A percentile compares a stretch with the other conserved stretches of the same genome.
Evolutionary conservation across 805 yeast species (phyloP).

Genomic region (Sungouiella blattae): DNA sequence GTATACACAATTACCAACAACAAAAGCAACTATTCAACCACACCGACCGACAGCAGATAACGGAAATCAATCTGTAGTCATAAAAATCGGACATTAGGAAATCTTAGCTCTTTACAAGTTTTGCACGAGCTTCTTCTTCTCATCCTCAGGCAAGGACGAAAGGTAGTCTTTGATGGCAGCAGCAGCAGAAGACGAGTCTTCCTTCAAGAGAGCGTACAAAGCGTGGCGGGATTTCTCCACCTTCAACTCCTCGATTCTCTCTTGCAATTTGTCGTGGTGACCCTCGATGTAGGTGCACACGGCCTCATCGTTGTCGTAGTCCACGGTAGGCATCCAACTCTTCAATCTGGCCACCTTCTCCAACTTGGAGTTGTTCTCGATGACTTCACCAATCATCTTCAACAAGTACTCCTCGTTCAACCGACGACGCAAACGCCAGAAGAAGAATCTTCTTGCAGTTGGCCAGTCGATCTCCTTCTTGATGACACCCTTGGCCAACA

Average conservation of each 20-base stretch:
- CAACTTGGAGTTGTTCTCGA: conserved; percentile 57
- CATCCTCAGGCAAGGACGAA: conserved; percentile 31
- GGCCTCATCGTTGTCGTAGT: conserved; percentile 66
- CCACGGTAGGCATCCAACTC: conserved; percentile 79
- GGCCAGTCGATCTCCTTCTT: conserved; percentile 82
- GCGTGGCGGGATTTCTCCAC: conserved; percentile 63
- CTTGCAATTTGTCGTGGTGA: conserved; percentile 61
- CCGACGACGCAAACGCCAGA: conserved; percentile 98
- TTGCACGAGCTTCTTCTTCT: conserved; percentile 25
- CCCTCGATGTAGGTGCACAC: conserved; percentile 86
- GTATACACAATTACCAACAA: not conserved
- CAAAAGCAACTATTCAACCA: not conserved
- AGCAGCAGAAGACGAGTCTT: conserved; percentile 28
- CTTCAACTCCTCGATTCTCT: conserved; percentile 59
- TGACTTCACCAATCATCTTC: conserved; percentile 63
- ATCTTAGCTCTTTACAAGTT: too few species aligned
- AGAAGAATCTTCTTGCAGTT: conserved; percentile 90
- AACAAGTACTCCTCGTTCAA: conserved; percentile 87
- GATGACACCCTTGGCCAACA: conserved; percentile 92
- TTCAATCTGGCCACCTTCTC: conserved; percentile 84
- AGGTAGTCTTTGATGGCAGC: conserved; percentile 35
- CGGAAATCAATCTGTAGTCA: not conserved
- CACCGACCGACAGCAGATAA: not conserved
- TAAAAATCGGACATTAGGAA: not conserved
- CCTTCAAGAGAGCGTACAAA: conserved; percentile 49